phyloP scores from a whole-genome alignment of 2,329 filamentous ascomycete species.

The Hymenoscyphus repandus region DNA sequence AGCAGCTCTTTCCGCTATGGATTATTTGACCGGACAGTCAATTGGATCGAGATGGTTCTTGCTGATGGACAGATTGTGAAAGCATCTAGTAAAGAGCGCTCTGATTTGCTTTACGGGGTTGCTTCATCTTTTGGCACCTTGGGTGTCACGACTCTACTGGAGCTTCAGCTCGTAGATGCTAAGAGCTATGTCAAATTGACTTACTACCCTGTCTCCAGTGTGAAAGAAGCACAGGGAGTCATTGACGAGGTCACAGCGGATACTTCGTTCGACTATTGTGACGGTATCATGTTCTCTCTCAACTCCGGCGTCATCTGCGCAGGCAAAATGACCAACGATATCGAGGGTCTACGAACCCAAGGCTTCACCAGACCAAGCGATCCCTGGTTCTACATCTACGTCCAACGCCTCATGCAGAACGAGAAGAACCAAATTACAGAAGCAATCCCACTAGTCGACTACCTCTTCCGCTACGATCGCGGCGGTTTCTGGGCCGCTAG shows the following conservation, averaged over 20 bases:
- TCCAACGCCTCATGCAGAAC: conserved; percentile 29
- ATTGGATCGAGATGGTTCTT: conserved; percentile 57
- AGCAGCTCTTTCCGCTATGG: conserved; percentile 60
- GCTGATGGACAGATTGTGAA: conserved; percentile 48
- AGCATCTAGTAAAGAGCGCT: conserved; percentile 40
- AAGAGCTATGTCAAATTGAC: conserved; percentile 48
- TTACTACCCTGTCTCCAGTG: conserved; percentile 42
- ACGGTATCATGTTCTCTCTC: conserved; percentile 48
- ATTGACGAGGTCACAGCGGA: conserved; percentile 31
- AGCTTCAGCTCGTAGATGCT: conserved; percentile 49
- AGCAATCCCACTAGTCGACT: conserved; percentile 38
- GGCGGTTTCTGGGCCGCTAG: conserved; percentile 61
- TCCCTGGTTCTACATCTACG: conserved; percentile 63
- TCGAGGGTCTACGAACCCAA: conserved; percentile 28
- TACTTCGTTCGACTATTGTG: conserved; percentile 47
- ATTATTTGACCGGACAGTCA: conserved; percentile 59
- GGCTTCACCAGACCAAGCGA: conserved; percentile 48
- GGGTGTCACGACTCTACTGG: conserved; percentile 54
- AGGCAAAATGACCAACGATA: conserved; percentile 41
- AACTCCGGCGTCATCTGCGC: conserved; percentile 46
- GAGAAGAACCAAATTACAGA: conserved; percentile 31
- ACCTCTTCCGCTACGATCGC: conserved; percentile 58
- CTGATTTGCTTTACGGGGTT: conserved; percentile 53
- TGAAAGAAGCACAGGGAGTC: conserved; percentile 37
- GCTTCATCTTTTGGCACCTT: conserved; percentile 55